Conservation (phyloP, 139 green algal species). For the Tetradesmus obliquus region DNA sequence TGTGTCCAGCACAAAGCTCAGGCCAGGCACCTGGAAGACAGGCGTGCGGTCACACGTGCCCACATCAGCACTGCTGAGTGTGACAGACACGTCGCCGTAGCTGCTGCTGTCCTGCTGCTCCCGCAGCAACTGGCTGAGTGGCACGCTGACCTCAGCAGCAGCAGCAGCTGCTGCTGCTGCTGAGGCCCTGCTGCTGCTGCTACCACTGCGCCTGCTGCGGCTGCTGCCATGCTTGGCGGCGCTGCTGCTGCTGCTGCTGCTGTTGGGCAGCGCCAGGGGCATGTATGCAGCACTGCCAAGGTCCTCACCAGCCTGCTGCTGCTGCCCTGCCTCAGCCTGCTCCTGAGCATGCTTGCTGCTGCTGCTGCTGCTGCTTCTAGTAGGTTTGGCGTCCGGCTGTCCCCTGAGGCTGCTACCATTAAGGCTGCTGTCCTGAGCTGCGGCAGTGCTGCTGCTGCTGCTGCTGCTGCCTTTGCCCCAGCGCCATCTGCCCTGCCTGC, state of each 20-base stretch:
- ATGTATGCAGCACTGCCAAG: constrained; percentile 11
- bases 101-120: background rate
- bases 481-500: background rate
- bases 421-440: background rate
- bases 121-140: background rate
- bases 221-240: background rate
- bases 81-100: background rate
- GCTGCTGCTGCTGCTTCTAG: constrained; percentile 14
- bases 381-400: background rate
- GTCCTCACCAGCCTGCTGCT: background rate
- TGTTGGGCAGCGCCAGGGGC: background rate
- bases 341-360: background rate
- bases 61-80: background rate
- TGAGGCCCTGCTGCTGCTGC: background rate
- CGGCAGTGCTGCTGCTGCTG: background rate
- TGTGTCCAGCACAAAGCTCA: constrained; percentile 38
- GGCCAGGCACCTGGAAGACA: constrained; percentile 29
- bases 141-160: background rate
- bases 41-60: constrained; percentile 28
- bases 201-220: background rate
- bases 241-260: background rate
- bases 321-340: background rate
- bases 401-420: background rate
- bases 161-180: background rate
- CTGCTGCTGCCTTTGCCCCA: background rate